Percentiles rank a stretch among this genome's conserved stretches.
These are phyloP conservation scores for Penicillium crustosum DNA, from an alignment of 2,329 filamentous ascomycete genomes.

Conservation along the genomic window DNA sequence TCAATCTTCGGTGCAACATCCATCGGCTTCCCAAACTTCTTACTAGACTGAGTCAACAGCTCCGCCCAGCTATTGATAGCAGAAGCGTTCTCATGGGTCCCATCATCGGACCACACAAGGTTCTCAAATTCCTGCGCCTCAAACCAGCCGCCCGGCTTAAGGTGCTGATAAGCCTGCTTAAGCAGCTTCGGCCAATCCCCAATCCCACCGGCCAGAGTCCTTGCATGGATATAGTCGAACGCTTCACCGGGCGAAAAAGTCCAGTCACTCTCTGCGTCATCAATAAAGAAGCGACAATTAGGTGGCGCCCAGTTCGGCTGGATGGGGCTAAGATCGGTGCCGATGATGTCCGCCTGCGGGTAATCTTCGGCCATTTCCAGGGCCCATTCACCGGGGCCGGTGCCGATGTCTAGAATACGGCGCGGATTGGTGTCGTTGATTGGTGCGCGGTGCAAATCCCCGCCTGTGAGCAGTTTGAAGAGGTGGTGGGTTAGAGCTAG, in stretches of 20 bases:
- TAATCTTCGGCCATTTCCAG: slow-evolving; percentile 47
- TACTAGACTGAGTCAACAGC: slow-evolving; percentile 32
- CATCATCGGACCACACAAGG: slow-evolving; percentile 34
- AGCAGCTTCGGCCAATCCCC: slow-evolving; percentile 35
- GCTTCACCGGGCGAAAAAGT: slow-evolving; percentile 37
- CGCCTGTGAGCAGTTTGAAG: slow-evolving; percentile 37
- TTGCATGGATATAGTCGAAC: slow-evolving; percentile 44
- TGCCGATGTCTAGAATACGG: slow-evolving; percentile 37
- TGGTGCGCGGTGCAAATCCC: slow-evolving; percentile 42
- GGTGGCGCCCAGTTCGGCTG: slow-evolving; percentile 46
- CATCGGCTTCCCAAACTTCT: slow-evolving; percentile 37
- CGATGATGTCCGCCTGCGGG: slow-evolving; percentile 37
- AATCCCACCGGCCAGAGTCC: slow-evolving; percentile 40
- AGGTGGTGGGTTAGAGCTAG: slow-evolving; percentile 43
- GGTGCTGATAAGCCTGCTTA: slow-evolving; percentile 32
- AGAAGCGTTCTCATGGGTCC: slow-evolving; percentile 26
- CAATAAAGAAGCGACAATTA: slow-evolving; percentile 53
- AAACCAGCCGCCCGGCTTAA: slow-evolving; percentile 39
- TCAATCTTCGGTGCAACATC: slow-evolving; percentile 34
- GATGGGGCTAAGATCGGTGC: slow-evolving; percentile 39
- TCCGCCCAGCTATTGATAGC: slow-evolving; percentile 32
- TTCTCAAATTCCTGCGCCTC: slow-evolving; percentile 39
- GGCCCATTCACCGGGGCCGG: slow-evolving; percentile 37
- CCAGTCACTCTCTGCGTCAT: slow-evolving; percentile 45
- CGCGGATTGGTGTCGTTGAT: slow-evolving; percentile 21